phyloP scores from a whole-genome alignment of 495 filamentous ascomycete species.

The Recurvomyces mirabilis region DNA sequence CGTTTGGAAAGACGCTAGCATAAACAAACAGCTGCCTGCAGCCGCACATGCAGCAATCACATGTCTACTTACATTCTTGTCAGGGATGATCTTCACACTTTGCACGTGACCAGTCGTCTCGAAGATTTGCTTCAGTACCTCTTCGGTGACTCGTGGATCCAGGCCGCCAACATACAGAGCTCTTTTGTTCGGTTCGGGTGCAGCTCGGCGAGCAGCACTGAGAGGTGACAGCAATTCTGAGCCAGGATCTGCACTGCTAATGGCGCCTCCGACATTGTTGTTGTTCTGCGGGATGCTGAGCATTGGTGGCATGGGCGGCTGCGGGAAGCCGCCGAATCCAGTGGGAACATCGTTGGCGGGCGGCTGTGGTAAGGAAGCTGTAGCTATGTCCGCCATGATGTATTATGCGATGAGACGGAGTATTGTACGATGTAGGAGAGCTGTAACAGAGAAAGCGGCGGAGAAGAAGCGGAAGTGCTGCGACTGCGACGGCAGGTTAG shows the following conservation, averaged over 20 bases:
- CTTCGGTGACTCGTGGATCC: slow-evolving; percentile 91
- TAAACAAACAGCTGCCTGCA: no score
- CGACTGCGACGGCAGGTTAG: background rate
- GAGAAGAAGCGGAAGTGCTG: slow-evolving; percentile 6
- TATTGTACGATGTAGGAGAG: slow-evolving; percentile 4
- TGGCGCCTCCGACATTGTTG: slow-evolving; percentile 88
- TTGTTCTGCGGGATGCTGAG: slow-evolving; percentile 92
- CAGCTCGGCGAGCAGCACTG: slow-evolving; percentile 72
- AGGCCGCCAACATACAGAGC: slow-evolving; percentile 93
- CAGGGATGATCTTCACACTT: slow-evolving; percentile 98
- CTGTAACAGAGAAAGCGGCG: background rate
- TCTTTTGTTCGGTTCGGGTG: slow-evolving; percentile 96
- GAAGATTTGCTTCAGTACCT: slow-evolving; percentile 94
- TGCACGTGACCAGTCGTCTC: slow-evolving; percentile 97
- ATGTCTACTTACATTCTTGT: slow-evolving; percentile 88
- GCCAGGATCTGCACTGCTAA: slow-evolving; percentile 67
- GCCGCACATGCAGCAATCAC: background rate
- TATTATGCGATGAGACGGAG: slow-evolving; percentile 5
- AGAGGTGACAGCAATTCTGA: slow-evolving; percentile 35
- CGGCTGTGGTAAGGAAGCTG: background rate
- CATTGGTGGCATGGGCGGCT: slow-evolving; percentile 73
- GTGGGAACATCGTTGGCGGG: background rate
- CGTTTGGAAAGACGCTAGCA: background rate
- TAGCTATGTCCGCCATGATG: slow-evolving; percentile 9
- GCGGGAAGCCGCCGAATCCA: slow-evolving; percentile 9